phyloP scores from a whole-genome alignment of 1,284 basidiomycete species.

The Ceratobasidium sp. region DNA sequence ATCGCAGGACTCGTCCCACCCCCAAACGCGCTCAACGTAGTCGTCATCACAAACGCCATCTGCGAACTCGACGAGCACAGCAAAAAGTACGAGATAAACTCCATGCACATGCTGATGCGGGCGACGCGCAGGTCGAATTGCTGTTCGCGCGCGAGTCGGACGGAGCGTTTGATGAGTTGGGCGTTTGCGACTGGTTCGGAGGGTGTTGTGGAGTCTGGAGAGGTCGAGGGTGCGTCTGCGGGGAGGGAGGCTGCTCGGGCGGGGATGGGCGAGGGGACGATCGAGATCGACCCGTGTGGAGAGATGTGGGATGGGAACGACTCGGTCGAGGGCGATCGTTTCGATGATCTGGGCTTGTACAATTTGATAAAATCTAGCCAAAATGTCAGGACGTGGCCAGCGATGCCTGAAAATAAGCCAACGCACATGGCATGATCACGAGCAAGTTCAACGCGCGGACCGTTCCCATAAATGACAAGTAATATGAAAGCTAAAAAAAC shows the following conservation, averaged over 20 bases:
- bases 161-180: slow-evolving; percentile 38
- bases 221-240: slow-evolving; percentile 10
- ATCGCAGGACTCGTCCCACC: slow-evolving; percentile 70
- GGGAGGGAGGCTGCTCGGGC: slow-evolving; percentile 55
- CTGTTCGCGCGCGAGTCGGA: slow-evolving; percentile 62
- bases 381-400: neutral
- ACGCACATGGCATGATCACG: slow-evolving; percentile 66
- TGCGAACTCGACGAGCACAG: slow-evolving; percentile 59
- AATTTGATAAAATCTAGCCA: slow-evolving; percentile 58
- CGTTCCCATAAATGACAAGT: slow-evolving; percentile 65
- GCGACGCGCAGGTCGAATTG: slow-evolving; percentile 73
- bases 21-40: slow-evolving; percentile 67
- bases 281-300: slow-evolving; percentile 45
- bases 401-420: neutral
- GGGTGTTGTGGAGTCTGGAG: no score
- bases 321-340: slow-evolving; percentile 47
- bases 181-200: neutral
- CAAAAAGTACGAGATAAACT: slow-evolving; percentile 73
- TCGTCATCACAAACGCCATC: slow-evolving; percentile 63
- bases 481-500: slow-evolving; percentile 69
- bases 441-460: slow-evolving; percentile 65
- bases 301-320: slow-evolving; percentile 40
- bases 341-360: slow-evolving; percentile 58
- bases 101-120: slow-evolving; percentile 68
- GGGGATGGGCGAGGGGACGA: slow-evolving; percentile 48